Conservation (phyloP, 1,284 basidiomycete species). For the Uromyces viciae-fabae region DNA sequence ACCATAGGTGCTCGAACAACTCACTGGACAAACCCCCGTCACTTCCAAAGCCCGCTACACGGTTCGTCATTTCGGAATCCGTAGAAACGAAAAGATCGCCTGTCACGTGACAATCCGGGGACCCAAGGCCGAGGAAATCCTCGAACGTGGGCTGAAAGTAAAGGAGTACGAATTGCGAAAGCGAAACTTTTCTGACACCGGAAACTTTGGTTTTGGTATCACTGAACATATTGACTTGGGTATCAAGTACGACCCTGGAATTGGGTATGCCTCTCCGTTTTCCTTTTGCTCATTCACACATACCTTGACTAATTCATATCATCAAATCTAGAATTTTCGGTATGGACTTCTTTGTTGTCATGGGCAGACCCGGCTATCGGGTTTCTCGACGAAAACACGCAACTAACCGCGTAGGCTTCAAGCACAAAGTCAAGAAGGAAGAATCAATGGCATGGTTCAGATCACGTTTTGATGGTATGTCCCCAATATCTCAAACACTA, state of each 20-base stretch:
- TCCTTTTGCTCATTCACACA: not conserved
- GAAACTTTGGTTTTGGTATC: slow-evolving; percentile 97
- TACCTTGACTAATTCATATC: not conserved
- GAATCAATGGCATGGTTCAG: slow-evolving; percentile 45
- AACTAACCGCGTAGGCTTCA: slow-evolving; percentile 78
- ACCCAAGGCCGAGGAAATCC: slow-evolving; percentile 98
- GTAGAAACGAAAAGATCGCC: slow-evolving; percentile 99
- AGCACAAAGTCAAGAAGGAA: slow-evolving; percentile 60
- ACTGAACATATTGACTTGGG: slow-evolving; percentile 99
- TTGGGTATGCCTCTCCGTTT: slow-evolving; percentile 61
- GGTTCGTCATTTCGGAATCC: slow-evolving; percentile 97
- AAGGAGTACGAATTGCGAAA: slow-evolving; percentile 95
- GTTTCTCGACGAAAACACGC: slow-evolving; percentile 88
- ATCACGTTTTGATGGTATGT: slow-evolving; percentile 43
- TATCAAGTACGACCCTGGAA: slow-evolving; percentile 92
- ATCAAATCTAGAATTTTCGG: slow-evolving; percentile 44
- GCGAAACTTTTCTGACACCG: slow-evolving; percentile 93
- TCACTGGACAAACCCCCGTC: slow-evolving; percentile 98
- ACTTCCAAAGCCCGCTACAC: slow-evolving; percentile 99
- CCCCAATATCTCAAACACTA: not conserved
- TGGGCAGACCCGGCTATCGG: slow-evolving; percentile 91
- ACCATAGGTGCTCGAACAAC: slow-evolving; percentile 71
- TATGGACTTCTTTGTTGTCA: slow-evolving; percentile 69
- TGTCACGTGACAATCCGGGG: slow-evolving; percentile 99
- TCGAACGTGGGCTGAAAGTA: slow-evolving; percentile 98